Percentiles rank a stretch among this genome's conserved stretches.
Evolutionary conservation across 192 early-diverging fungal genomes (phyloP).

Genomic region (Glomus cerebriforme): DNA sequence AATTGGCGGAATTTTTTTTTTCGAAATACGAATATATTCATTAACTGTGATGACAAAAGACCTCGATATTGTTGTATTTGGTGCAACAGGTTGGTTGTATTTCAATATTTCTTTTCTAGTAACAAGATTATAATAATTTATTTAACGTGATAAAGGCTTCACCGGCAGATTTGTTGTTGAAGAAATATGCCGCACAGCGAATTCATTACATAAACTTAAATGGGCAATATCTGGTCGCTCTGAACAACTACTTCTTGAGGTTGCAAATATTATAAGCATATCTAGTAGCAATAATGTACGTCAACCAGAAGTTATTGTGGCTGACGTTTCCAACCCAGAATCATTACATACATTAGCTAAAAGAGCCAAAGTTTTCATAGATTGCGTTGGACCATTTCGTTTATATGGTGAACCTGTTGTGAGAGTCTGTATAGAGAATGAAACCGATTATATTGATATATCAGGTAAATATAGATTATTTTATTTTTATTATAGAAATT

Average conservation of each 20-base stretch:
- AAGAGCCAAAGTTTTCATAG: constrained; percentile 73
- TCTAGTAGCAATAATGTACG: not conserved
- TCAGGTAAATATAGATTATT: constrained; percentile 68
- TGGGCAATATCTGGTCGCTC: constrained; percentile 84
- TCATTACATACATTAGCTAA: constrained; percentile 62
- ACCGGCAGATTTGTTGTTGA: constrained; percentile 21
- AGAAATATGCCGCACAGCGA: constrained; percentile 5
- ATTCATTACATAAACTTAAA: constrained; percentile 33
- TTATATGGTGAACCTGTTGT: constrained; percentile 73
- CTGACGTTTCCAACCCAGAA: constrained; percentile 61
- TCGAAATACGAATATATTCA: too few relatives aligned
- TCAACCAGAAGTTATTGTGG: constrained; percentile 55
- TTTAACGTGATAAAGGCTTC: constrained; percentile 1
- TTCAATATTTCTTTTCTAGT: not conserved
- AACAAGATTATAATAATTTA: not conserved
- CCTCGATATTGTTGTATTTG: constrained; percentile 19
- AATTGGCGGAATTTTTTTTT: too few relatives aligned
- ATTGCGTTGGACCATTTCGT: constrained; percentile 80
- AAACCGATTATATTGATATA: constrained; percentile 87
- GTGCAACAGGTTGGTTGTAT: constrained; percentile 18
- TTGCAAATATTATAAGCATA: constrained; percentile 46
- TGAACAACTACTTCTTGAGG: constrained; percentile 63
- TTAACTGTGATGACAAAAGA: not conserved
- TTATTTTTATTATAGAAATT: not conserved
- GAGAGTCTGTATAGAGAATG: constrained; percentile 62